Conservation (phyloP, 805 yeast species). For the Yarrowia bubula region DNA sequence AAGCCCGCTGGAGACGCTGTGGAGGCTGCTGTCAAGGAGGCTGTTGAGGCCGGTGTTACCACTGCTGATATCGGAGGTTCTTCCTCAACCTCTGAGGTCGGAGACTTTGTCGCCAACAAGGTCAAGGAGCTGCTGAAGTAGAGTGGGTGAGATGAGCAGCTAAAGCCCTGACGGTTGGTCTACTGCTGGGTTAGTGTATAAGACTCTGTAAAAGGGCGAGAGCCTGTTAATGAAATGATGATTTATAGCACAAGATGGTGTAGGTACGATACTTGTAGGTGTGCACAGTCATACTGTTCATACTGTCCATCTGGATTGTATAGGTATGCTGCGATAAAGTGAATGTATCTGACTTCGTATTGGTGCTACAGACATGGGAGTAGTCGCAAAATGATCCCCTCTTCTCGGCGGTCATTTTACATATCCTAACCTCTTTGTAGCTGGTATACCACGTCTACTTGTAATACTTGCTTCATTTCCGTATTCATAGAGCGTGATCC, state of each 20-base stretch:
- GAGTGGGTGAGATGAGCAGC: not conserved
- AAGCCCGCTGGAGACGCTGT: conserved; percentile 82
- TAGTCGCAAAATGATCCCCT: too few relatives aligned
- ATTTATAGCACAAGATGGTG: too few relatives aligned
- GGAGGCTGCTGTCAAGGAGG: conserved; percentile 82
- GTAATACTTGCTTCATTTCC: too few relatives aligned
- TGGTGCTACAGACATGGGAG: too few relatives aligned
- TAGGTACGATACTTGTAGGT: too few relatives aligned
- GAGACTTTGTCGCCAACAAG: conserved; percentile 83
- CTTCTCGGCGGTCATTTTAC: too few relatives aligned
- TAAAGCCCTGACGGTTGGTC: not conserved
- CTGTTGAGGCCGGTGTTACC: conserved; percentile 78
- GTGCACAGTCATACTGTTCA: too few relatives aligned
- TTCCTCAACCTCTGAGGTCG: conserved; percentile 84
- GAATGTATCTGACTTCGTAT: too few relatives aligned
- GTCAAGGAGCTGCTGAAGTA: conserved; percentile 53
- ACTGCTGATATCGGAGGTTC: conserved; percentile 90
- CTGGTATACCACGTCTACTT: too few relatives aligned
- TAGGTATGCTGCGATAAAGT: too few relatives aligned
- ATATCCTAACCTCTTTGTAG: too few relatives aligned
- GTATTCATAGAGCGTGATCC: not conserved
- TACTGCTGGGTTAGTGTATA: conserved; percentile 5
- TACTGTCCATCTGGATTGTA: too few relatives aligned
- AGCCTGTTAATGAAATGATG: conserved; percentile 22
- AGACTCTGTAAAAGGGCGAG: conserved; percentile 7